Base-by-base conservation (phyloP, 1,139 yeast species). In the Yarrowia galli region DNA sequence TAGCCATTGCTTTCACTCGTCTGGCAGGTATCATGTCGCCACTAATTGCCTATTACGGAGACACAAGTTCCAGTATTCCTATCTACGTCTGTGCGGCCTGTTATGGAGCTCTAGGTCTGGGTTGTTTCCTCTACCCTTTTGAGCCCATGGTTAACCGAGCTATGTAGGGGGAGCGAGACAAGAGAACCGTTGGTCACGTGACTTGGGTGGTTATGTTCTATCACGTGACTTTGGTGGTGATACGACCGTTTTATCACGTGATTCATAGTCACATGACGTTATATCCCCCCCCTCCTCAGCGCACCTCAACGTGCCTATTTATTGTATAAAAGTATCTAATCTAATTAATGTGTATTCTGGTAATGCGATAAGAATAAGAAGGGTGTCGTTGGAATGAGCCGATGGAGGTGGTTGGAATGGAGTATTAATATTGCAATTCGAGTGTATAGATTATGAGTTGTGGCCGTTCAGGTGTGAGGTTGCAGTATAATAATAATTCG, bases 41-140 rank as follows among this genome's bases (percentile, higher is more conserved):
- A 0, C 81, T 84, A 46, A 81, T 85, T 66, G 85, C 84, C 60
- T 84, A 81, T 75, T 86, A 76, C 72, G 77, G 81, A 65, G 72
- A 78, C 61, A 79, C 84, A 7, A 77, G 79, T 6, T 79, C 86
- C 9, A 69, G 82, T 12, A 82, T 81, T 35, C 89, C 89, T 2
- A 84, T 86, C 67, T 86, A 86, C 82, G 85, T 85, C 15, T 82
- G 87, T 78, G 89, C 88, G 28, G 86, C 86, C 0, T 77, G 82
- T 68, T 82, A 75, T 48, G 86, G 56, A 13, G 56, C 20, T 16
- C 46, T 61, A 10, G 66, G 66, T 12, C 45, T 48, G 23, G 56
- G 36, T 2, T 61, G 66, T n/a, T 61, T 61, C 56, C 38, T 61
- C 9, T 61, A 46, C 7, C 66, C 66, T 9, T 61, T 61, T 6